Evolutionary conservation across 176 grass and related monocot genomes (phyloP).

Genomic region (Aegilops bicornis): DNA sequence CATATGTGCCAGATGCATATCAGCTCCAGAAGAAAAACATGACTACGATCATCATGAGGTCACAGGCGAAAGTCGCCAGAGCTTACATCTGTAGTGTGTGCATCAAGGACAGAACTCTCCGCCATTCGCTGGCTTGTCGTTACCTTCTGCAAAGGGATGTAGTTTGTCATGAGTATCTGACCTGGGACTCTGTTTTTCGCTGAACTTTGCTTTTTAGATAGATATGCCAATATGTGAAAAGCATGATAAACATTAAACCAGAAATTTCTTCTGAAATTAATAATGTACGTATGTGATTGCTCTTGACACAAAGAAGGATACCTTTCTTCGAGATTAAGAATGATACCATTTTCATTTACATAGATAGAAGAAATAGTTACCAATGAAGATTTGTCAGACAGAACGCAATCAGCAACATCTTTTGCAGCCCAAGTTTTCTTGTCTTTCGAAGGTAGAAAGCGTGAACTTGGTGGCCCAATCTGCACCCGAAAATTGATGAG

Average conservation of each 20-base stretch:
- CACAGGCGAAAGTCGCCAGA: conserved; percentile 6
- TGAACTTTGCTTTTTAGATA: neutral
- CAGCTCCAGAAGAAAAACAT: neutral
- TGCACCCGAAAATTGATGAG: conserved; percentile 30
- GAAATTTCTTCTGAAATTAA: neutral
- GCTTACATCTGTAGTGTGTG: conserved; percentile 69
- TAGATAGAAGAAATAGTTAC: conserved; percentile 35
- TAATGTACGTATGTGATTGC: neutral
- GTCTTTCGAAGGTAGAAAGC: conserved; percentile 73
- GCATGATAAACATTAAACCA: neutral
- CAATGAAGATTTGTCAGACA: conserved; percentile 82
- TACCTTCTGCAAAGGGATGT: conserved; percentile 54
- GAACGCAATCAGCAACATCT: conserved; percentile 95
- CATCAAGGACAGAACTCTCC: conserved; percentile 97
- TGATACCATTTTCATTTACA: neutral
- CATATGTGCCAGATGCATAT: neutral
- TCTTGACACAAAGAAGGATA: neutral
- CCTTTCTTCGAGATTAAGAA: no score
- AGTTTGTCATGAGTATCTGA: no score
- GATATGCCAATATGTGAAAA: neutral
- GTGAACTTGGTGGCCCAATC: conserved; percentile 85
- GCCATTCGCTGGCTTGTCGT: conserved; percentile 68
- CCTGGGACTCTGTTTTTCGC: neutral
- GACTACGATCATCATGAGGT: neutral
- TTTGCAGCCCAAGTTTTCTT: conserved; percentile 78